These are phyloP conservation scores for Alternaria ventricosa DNA, from an alignment of 2,329 filamentous ascomycete genomes.

Conservation along the genomic window DNA sequence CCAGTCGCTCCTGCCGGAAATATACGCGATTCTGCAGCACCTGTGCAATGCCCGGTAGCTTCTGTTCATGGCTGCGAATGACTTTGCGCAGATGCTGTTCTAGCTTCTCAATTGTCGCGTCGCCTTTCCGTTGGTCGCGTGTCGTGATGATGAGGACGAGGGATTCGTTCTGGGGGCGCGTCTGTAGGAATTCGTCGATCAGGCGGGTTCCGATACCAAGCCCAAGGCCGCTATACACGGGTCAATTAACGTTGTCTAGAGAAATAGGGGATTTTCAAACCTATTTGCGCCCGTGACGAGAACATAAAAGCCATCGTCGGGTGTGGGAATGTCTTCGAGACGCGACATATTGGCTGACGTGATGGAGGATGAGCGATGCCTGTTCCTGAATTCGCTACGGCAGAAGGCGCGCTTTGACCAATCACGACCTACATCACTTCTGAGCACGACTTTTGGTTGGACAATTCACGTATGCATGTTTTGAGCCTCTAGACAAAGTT, in stretches of 20 bases:
- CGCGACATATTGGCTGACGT: conserved; percentile 21
- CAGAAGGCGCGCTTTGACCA: conserved; percentile 6
- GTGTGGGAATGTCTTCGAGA: conserved; percentile 29
- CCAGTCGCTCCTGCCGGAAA: conserved; percentile 64
- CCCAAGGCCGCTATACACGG: conserved; percentile 75
- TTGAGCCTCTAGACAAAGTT: background rate
- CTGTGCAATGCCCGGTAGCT: conserved; percentile 48
- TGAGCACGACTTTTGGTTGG: background rate
- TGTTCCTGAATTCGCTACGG: conserved; percentile 20
- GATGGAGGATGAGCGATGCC: conserved; percentile 3
- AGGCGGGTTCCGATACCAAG: conserved; percentile 82
- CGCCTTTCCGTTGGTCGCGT: conserved; percentile 74
- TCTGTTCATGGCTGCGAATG: conserved; percentile 44
- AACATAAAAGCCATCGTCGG: conserved; percentile 57
- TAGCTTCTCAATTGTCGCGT: conserved; percentile 71
- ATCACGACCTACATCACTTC: conserved; percentile 10
- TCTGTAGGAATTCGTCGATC: conserved; percentile 85
- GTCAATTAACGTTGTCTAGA: too few relatives aligned
- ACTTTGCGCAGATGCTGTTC: conserved; percentile 65
- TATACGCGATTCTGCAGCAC: conserved; percentile 54
- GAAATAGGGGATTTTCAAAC: too few relatives aligned
- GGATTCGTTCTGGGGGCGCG: conserved; percentile 69
- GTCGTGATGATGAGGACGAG: conserved; percentile 86
- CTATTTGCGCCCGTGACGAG: conserved; percentile 88
- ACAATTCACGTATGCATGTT: background rate